Evolutionary conservation across 1,139 yeast genomes (phyloP).

Genomic region (Meyerozyma smithsonii): DNA sequence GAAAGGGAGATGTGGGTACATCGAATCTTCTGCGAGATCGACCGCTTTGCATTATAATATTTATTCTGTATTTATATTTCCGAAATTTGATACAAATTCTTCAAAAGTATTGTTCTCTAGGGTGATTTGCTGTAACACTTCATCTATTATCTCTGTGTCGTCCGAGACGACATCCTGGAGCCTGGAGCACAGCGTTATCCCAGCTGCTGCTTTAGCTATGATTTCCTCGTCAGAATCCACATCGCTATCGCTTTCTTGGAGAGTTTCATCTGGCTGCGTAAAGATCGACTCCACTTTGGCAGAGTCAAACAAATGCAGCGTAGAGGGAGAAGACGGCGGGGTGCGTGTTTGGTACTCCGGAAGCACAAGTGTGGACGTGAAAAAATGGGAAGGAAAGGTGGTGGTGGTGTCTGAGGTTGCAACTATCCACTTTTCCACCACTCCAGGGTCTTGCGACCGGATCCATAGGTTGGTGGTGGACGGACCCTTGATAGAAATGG

Average conservation of each 20-base stretch:
- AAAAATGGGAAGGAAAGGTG: slow-evolving; percentile 29
- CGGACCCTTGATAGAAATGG: slow-evolving; percentile 2
- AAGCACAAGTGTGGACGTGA: slow-evolving; percentile 32
- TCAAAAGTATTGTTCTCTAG: neutral
- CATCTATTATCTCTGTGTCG: neutral
- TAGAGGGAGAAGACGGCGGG: neutral
- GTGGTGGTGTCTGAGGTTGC: slow-evolving; percentile 33
- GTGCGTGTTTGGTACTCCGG: slow-evolving; percentile 6
- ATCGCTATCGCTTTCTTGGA: neutral
- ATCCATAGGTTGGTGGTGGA: slow-evolving; percentile 12
- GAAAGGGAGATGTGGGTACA: slow-evolving; percentile 84
- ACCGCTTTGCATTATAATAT: slow-evolving; percentile 33
- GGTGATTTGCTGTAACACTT: neutral
- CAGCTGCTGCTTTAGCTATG: neutral
- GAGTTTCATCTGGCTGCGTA: neutral
- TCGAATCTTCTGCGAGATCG: slow-evolving; percentile 58
- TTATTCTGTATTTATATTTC: neutral
- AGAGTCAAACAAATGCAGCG: neutral
- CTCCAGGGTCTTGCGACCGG: slow-evolving; percentile 19
- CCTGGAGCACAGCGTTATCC: neutral
- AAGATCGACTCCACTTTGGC: neutral
- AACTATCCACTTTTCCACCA: slow-evolving; percentile 44
- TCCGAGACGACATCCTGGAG: neutral
- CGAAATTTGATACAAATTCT: neutral
- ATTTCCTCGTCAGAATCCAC: slow-evolving; percentile 9